Evolutionary conservation across 192 early-diverging fungal genomes (phyloP), one percentile per base, ranked within the genome.

Genomic region (Pilaira anomala): DNA sequence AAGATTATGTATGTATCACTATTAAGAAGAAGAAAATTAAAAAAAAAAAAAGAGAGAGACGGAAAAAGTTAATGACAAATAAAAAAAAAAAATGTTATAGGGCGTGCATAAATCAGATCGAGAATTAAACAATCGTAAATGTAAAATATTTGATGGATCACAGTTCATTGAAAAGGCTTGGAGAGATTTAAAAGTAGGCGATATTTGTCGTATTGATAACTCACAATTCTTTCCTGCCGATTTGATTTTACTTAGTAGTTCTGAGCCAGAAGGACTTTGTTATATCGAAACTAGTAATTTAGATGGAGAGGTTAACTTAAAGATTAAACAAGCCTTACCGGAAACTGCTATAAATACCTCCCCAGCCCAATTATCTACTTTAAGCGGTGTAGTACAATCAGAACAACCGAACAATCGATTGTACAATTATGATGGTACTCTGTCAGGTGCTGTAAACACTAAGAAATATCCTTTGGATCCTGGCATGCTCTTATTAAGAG

Each of bases 221-320:
- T 83, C 85, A 16, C 86, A 92, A 59, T 88, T 88, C 44, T 91
- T 98, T 69, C 93, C 93, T 1, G 96, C 96, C 0, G 96, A 98
- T 72, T 71, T 98, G 57, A 81, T 98, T 45, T 57, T 98, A 6
- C 64, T 98, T 3, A 90, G 89, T 67, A 90, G 86, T 42, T 90
- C 87, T 19, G 94, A 96, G 75, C 94, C 93, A 16, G 94, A 98
- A 64, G 94, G 91, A 25, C 80, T 95, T 51, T 93, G 91, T 67
- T 98, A 96, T 74, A 93, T 96, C 53, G 96, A 98, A 78, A 98
- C 96, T 48, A 91, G 89, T 63, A 95, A 96, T 68, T 77, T 98
- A 21, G 96, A 98, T 75, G 96, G 74, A 36, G 96, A 98, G 71
- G 94, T 94, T 7, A 98, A 98, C 70, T 78, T 98, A 39, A 98